Evolutionary conservation across 2,329 filamentous ascomycete species (phyloP).

Genomic region (Coniochaeta ligniaria): DNA sequence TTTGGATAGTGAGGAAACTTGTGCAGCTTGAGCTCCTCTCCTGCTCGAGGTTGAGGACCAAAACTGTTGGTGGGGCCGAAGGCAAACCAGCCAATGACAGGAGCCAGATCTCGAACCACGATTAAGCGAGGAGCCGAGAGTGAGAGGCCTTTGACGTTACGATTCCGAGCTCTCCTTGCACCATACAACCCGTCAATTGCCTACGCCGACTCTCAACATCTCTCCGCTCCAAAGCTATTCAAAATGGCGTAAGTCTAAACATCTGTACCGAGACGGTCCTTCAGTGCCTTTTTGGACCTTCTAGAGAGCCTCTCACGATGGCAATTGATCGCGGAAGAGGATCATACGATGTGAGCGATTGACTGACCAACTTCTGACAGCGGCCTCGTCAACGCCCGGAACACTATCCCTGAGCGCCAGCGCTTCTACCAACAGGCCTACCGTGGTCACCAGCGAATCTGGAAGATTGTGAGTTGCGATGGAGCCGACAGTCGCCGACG

Average conservation of each 20-base stretch:
- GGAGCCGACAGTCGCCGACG: not conserved
- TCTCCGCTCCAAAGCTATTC: conserved; percentile 5
- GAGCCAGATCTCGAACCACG: not conserved
- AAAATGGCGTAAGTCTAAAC: conserved; percentile 9
- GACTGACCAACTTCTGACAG: conserved; percentile 2
- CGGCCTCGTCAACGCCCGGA: conserved; percentile 63
- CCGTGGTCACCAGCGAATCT: conserved; percentile 60
- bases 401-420: conserved; percentile 71
- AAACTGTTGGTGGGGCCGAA: not conserved
- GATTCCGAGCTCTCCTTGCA: not conserved
- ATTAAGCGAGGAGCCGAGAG: conserved; percentile 1
- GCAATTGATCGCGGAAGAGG: not conserved
- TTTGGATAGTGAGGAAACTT: not conserved
- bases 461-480: conserved; percentile 62
- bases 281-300: not conserved
- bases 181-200: not conserved
- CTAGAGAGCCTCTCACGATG: not conserved
- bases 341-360: conserved; percentile 10
- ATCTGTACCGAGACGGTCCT: too few species aligned
- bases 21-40: not conserved
- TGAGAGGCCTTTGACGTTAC: not conserved
- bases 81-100: not conserved
- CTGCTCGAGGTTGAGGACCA: not conserved
- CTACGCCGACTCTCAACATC: not conserved
- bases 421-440: conserved; percentile 68